Conservation (phyloP, 2,329 filamentous ascomycete species). For the Xenoacremonium recifei region DNA sequence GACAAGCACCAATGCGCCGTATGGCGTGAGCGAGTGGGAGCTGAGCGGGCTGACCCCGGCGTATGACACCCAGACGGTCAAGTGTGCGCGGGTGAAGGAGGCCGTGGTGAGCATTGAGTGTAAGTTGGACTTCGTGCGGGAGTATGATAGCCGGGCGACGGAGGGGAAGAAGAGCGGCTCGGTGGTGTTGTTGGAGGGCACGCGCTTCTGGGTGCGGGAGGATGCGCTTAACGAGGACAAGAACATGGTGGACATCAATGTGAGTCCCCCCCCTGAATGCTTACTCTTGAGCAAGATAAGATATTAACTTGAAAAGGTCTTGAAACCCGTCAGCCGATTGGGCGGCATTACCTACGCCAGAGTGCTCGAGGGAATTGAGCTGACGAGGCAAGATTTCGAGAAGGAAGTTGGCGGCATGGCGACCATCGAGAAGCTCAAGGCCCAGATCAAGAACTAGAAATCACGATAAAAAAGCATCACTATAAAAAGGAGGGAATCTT, state of each 20-base stretch:
- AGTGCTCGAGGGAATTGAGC: slow-evolving; percentile 66
- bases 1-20: slow-evolving; percentile 75
- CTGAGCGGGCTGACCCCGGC: slow-evolving; percentile 73
- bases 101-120: slow-evolving; percentile 81
- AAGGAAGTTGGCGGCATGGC: slow-evolving; percentile 52
- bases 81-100: slow-evolving; percentile 73
- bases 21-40: slow-evolving; percentile 76
- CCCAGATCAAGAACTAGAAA: slow-evolving; percentile 14
- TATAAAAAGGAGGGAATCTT: no score
- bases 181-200: slow-evolving; percentile 77
- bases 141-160: slow-evolving; percentile 71
- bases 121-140: slow-evolving; percentile 69
- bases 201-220: slow-evolving; percentile 84
- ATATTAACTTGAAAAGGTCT: no score
- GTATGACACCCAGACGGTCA: slow-evolving; percentile 62
- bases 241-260: slow-evolving; percentile 69
- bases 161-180: slow-evolving; percentile 75
- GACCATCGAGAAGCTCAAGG: slow-evolving; percentile 52
- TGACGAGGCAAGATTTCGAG: slow-evolving; percentile 61
- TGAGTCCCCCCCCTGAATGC: no score
- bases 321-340: slow-evolving; percentile 74
- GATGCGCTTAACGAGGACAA: slow-evolving; percentile 80
- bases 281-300: no score
- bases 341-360: slow-evolving; percentile 86
- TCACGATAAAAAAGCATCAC: slow-evolving; percentile 3